Evolutionary conservation across 495 filamentous ascomycete genomes (phyloP).

Genomic region (Hypoxylon lienhwacheense): DNA sequence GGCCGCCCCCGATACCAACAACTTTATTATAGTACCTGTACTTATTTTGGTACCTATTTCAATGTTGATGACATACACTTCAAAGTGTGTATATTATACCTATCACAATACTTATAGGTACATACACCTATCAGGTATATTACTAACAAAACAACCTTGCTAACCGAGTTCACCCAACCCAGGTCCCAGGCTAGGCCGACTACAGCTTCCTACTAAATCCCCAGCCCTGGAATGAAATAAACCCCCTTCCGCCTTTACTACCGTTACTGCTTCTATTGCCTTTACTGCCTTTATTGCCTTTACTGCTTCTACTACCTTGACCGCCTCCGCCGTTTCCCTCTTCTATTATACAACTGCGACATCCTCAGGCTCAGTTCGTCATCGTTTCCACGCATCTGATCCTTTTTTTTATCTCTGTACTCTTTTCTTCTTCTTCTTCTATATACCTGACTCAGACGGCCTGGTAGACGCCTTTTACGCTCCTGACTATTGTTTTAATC

Average conservation of each 20-base stretch:
- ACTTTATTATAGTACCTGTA: too few relatives aligned
- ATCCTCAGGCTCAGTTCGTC: conserved; percentile 2
- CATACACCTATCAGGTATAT: too few relatives aligned
- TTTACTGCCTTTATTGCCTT: conserved; percentile 32
- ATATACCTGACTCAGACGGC: background rate
- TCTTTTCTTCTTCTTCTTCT: conserved; percentile 10
- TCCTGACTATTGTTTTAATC: conserved; percentile 19
- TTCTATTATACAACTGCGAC: conserved; percentile 2
- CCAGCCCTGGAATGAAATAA: conserved; percentile 2
- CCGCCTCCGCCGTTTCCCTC: conserved; percentile 22
- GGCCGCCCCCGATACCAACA: conserved; percentile 22
- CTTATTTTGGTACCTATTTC: too few relatives aligned
- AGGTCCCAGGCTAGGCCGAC: conserved; percentile 24
- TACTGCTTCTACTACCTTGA: too few relatives aligned
- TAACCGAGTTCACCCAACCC: conserved; percentile 29
- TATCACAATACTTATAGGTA: too few relatives aligned
- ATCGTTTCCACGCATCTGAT: conserved; percentile 9
- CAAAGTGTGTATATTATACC: too few relatives aligned
- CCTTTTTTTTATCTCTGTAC: conserved; percentile 3
- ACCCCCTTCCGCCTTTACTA: conserved; percentile 28
- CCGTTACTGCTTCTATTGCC: conserved; percentile 24
- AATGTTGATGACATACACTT: too few relatives aligned
- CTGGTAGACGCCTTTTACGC: conserved; percentile 8
- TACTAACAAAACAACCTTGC: too few relatives aligned
- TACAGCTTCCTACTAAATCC: conserved; percentile 16